A percentile compares a stretch with the other conserved stretches of the same genome.
These are phyloP conservation scores for peach (Prunus persica) DNA, from an alignment of 306 rosid species.

Conservation along the genomic window DNA sequence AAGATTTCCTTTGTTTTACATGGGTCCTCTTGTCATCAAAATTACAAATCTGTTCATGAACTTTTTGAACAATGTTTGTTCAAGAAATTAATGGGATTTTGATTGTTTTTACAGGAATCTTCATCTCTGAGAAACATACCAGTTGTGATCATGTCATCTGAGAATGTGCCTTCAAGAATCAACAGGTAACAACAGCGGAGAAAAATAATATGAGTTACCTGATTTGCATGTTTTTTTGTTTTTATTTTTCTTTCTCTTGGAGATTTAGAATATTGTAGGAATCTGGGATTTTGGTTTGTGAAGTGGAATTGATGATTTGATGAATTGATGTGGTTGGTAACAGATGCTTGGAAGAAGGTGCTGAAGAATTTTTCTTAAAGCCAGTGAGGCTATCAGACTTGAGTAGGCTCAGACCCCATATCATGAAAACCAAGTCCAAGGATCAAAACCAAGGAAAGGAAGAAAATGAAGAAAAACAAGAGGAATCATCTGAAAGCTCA, in stretches of 20 bases:
- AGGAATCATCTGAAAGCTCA: slow-evolving; percentile 19
- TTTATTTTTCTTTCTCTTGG: background rate
- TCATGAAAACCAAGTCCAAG: slow-evolving; percentile 63
- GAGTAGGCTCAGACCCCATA: slow-evolving; percentile 63
- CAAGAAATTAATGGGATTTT: slow-evolving; percentile 26
- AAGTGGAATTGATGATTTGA: slow-evolving; percentile 18
- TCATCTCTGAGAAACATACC: slow-evolving; percentile 84
- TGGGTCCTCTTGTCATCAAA: slow-evolving; percentile 19
- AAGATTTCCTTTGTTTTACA: slow-evolving; percentile 19
- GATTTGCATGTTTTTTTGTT: background rate
- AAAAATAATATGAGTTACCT: background rate
- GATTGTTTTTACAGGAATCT: slow-evolving; percentile 70
- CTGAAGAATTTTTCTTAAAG: slow-evolving; percentile 90
- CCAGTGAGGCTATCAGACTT: slow-evolving; percentile 79
- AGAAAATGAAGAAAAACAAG: slow-evolving; percentile 34
- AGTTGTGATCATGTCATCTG: slow-evolving; percentile 95
- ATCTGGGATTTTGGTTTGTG: slow-evolving; percentile 1
- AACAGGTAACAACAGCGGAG: slow-evolving; percentile 48
- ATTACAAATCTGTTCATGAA: background rate
- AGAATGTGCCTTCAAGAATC: slow-evolving; percentile 91
- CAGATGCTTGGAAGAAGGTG: slow-evolving; percentile 96
- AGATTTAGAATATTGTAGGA: background rate
- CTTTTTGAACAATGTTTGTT: background rate
- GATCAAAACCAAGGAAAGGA: slow-evolving; percentile 34
- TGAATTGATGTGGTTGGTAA: slow-evolving; percentile 2